Conservation (phyloP, 2,329 filamentous ascomycete genomes). For the Colletotrichum sp. region DNA sequence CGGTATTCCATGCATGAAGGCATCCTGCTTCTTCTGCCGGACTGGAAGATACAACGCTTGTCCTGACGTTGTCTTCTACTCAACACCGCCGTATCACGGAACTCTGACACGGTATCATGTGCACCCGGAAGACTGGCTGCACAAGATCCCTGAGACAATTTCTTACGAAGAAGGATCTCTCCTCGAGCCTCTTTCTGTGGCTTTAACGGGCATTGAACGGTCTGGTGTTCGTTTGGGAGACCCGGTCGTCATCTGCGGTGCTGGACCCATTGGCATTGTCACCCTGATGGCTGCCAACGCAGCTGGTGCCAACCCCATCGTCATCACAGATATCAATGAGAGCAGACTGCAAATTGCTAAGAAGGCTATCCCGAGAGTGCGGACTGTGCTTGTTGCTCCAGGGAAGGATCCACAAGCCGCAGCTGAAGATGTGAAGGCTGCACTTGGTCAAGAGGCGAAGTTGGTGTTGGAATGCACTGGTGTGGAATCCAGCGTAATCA, state of each 20-base stretch:
- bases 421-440: constrained; percentile 27
- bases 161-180: constrained; percentile 47
- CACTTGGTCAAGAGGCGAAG: constrained; percentile 48
- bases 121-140: constrained; percentile 41
- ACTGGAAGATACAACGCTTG: constrained; percentile 45
- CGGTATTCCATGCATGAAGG: constrained; percentile 35
- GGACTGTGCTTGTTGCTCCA: neutral
- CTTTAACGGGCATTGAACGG: constrained; percentile 46
- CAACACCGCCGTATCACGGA: constrained; percentile 41
- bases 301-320: constrained; percentile 45
- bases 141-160: constrained; percentile 39
- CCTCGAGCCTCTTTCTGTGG: constrained; percentile 53
- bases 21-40: constrained; percentile 37
- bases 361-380: neutral
- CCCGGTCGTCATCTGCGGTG: constrained; percentile 38
- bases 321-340: constrained; percentile 44
- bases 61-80: constrained; percentile 41
- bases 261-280: constrained; percentile 41
- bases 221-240: constrained; percentile 43
- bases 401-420: neutral
- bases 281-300: constrained; percentile 46
- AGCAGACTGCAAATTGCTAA: neutral
- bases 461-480: constrained; percentile 72
- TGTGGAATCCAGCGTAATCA: constrained; percentile 65
- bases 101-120: constrained; percentile 40